Evolutionary conservation across 2,329 filamentous ascomycete genomes (phyloP).

Genomic region (Aspergillus sp.): DNA sequence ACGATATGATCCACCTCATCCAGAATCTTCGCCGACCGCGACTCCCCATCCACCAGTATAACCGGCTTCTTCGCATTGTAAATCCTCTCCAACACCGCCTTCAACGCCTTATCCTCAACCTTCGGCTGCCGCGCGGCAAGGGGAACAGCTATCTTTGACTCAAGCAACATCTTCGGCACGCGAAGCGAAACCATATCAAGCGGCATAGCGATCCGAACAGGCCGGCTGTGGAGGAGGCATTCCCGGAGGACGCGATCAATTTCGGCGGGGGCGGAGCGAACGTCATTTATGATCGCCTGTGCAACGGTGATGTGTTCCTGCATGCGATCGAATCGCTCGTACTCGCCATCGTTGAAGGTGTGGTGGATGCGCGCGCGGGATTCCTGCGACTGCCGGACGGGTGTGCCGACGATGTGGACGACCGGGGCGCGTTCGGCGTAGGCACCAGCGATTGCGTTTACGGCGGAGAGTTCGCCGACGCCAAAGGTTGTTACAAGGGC

Average conservation of each 20-base stretch:
- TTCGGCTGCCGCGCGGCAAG: conserved; percentile 9
- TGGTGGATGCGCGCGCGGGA: conserved; percentile 61
- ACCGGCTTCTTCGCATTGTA: conserved; percentile 51
- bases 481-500: conserved; percentile 50
- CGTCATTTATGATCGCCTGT: conserved; percentile 49
- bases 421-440: conserved; percentile 75
- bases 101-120: conserved; percentile 29
- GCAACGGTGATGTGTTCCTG: conserved; percentile 21
- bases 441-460: conserved; percentile 74
- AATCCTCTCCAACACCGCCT: conserved; percentile 44
- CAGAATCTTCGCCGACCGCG: conserved; percentile 43
- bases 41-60: conserved; percentile 58
- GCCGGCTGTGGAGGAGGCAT: conserved; percentile 58
- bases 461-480: conserved; percentile 68
- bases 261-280: conserved; percentile 50
- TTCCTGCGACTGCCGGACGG: conserved; percentile 50
- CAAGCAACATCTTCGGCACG: conserved; percentile 19
- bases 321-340: conserved; percentile 21
- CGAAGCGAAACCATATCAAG: conserved; percentile 53
- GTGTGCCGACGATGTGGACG: conserved; percentile 63
- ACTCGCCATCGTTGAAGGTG: conserved; percentile 54
- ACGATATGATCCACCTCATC: conserved; percentile 49
- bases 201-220: conserved; percentile 60
- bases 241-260: conserved; percentile 58
- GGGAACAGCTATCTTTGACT: conserved; percentile 18